A percentile compares a stretch with the other conserved stretches of the same genome.
Conservation (phyloP, 2,329 filamentous ascomycete genomes). For the Myrmaecium sp. region DNA sequence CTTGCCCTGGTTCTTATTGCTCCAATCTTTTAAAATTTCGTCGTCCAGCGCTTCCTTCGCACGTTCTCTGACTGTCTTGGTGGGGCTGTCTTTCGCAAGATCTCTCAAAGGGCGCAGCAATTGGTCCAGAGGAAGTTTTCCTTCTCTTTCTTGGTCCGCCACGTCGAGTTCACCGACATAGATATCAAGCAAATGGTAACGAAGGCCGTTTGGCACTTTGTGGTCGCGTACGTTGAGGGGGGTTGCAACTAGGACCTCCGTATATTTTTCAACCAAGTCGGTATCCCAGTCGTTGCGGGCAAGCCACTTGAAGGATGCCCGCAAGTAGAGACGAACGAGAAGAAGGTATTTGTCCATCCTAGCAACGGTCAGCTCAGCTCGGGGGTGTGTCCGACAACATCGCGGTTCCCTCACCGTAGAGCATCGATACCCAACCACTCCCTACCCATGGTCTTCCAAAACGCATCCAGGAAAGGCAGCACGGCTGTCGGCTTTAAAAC, state of each 20-base stretch:
- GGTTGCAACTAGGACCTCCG: constrained; percentile 29
- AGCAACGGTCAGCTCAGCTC: constrained; percentile 22
- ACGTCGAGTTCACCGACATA: constrained; percentile 82
- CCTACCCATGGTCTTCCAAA: constrained; percentile 34
- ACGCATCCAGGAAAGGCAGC: constrained; percentile 29
- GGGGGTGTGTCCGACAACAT: constrained; percentile 41
- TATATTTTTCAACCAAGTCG: constrained; percentile 23
- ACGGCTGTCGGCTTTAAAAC: constrained; percentile 32
- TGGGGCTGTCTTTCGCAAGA: constrained; percentile 39
- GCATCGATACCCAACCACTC: constrained; percentile 36
- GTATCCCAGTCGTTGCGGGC: constrained; percentile 25
- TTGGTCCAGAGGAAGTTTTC: constrained; percentile 25
- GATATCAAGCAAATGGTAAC: constrained; percentile 77
- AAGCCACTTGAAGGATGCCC: constrained; percentile 44
- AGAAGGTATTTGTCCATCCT: constrained; percentile 86
- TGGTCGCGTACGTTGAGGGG: constrained; percentile 29
- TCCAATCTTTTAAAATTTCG: constrained; percentile 52
- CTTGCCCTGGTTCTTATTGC: constrained; percentile 9
- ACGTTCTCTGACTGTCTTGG: constrained; percentile 55
- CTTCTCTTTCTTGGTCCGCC: constrained; percentile 33
- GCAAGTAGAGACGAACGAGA: constrained; percentile 62
- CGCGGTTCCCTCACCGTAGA: constrained; percentile 13
- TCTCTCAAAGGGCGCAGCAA: constrained; percentile 39
- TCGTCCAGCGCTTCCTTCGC: constrained; percentile 57
- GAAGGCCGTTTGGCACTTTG: constrained; percentile 64